Evolutionary conservation across 495 filamentous ascomycete genomes (phyloP), one percentile per base, ranked within the genome.

Genomic region (Xylaria bambusicola): DNA sequence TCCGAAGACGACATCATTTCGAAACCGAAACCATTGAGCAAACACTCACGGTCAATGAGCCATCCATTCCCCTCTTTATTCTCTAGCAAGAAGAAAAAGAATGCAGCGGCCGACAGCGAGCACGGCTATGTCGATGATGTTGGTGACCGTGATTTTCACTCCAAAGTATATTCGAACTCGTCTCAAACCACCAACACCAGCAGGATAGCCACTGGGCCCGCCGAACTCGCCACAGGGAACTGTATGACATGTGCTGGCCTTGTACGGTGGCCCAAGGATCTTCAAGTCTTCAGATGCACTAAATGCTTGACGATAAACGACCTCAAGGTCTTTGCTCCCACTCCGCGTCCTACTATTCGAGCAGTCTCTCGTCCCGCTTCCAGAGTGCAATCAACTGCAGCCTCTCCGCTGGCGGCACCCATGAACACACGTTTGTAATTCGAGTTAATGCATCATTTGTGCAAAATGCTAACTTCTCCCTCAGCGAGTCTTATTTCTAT

Each of bases 221-320:
- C 58, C 49, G 81, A 84, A 47, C 77, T 76, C 52, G 79, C 76
- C n/a, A 86, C 87, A 27, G 90, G 90, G 13, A 88, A 82, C 65
- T 96, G 91, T 66, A 86, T 87, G 77, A 91, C 90, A 10, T 96
- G 93, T 69, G 88, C 87, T 68, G 89, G 87, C 48, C 83, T 84
- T 40, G 85, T 96, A 47, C 85, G 86, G 48, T 96, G 92, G 90
- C 92, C 93, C n/a, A 82, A 80, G 58, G 80, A 87, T 56, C 69
- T 93, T 62, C 81, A 82, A 24, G 79, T 87, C 41, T 97, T 93
- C 74, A 82, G 91, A 63, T 97, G 93, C 72, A 88, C 89, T 31
- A 84, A 88, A 47, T 97, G 93, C 72, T 75, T 91, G 64, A 96
- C 89, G 47, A 84, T 97, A 65, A 96, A 94, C 64, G 92, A 96